Evolutionary conservation across 2,329 filamentous ascomycete genomes (phyloP).

Genomic region (Ilyonectria robusta): DNA sequence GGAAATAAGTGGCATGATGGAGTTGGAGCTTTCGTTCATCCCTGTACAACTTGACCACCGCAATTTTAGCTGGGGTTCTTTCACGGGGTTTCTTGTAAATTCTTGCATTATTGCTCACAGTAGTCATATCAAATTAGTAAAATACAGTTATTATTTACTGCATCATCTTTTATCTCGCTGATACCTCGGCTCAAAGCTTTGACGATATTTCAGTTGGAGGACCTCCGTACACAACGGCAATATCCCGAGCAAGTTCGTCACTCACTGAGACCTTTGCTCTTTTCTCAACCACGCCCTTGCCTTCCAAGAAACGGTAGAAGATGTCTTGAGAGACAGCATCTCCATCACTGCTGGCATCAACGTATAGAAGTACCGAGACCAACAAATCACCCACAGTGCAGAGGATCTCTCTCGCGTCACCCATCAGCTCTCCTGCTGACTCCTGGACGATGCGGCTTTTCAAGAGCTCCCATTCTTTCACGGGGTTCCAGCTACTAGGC

Average conservation of each 20-base stretch:
- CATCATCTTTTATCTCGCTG: background rate
- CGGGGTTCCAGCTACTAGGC: slow-evolving; percentile 48
- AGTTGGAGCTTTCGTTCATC: slow-evolving; percentile 22
- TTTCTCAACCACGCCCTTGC: slow-evolving; percentile 39
- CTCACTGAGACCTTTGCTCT: slow-evolving; percentile 34
- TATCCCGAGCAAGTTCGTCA: slow-evolving; percentile 51
- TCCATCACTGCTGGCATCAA: slow-evolving; percentile 57
- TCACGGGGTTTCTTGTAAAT: slow-evolving; percentile 16
- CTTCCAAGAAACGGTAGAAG: slow-evolving; percentile 56
- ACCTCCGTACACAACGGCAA: slow-evolving; percentile 55
- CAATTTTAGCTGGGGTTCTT: background rate
- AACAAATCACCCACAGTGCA: slow-evolving; percentile 61
- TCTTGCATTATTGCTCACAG: background rate
- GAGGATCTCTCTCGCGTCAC: slow-evolving; percentile 61
- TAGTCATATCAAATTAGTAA: slow-evolving; percentile 1
- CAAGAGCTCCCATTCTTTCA: slow-evolving; percentile 57
- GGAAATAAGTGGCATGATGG: slow-evolving; percentile 23
- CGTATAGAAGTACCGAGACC: slow-evolving; percentile 58
- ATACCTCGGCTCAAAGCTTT: slow-evolving; percentile 43
- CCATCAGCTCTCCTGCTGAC: slow-evolving; percentile 57
- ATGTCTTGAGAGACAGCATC: slow-evolving; percentile 57
- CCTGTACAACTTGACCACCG: background rate
- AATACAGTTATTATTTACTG: background rate
- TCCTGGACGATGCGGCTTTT: slow-evolving; percentile 54
- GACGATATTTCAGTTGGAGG: slow-evolving; percentile 24